phyloP scores from a whole-genome alignment of 139 green algal genomes.

The Chlamydomonas urium region DNA sequence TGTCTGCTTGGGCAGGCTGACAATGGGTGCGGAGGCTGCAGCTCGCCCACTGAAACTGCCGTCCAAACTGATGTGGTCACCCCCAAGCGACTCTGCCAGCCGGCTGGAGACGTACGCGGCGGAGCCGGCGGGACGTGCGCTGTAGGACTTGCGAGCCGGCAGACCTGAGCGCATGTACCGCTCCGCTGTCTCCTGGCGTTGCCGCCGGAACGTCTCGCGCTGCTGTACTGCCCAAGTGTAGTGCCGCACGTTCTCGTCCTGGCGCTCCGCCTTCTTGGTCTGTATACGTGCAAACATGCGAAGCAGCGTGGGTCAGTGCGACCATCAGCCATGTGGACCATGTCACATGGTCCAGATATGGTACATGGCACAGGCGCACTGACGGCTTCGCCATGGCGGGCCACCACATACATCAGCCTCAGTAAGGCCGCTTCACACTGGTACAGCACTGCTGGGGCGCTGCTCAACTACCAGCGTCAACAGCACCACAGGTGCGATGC shows the following conservation, averaged over 20 bases:
- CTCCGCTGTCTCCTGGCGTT: constrained; percentile 27
- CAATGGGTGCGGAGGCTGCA: not conserved
- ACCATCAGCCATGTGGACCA: too few relatives aligned
- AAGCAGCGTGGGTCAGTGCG: too few relatives aligned
- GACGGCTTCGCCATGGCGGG: too few relatives aligned
- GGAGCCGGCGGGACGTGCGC: constrained; percentile 4
- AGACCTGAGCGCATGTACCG: constrained; percentile 26
- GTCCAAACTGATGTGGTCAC: not conserved
- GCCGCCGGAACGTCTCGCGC: constrained; percentile 33
- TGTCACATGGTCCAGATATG: too few relatives aligned
- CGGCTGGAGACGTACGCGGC: not conserved
- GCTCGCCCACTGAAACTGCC: not conserved
- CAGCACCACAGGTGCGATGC: too few relatives aligned
- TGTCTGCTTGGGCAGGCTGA: constrained; percentile 16
- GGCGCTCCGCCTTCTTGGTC: too few relatives aligned
- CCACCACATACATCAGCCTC: too few relatives aligned
- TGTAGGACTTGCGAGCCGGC: constrained; percentile 21
- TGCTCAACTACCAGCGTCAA: too few relatives aligned
- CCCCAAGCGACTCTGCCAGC: not conserved
- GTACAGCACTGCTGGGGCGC: too few relatives aligned
- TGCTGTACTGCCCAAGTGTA: constrained; percentile 26
- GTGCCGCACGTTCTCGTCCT: constrained; percentile 20
- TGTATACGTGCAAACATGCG: too few relatives aligned
- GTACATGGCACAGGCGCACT: too few relatives aligned
- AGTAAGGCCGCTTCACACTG: too few relatives aligned